Evolutionary conservation across 331 rosid genomes (phyloP).

Genomic region (Rhamnella rubrinervis): DNA sequence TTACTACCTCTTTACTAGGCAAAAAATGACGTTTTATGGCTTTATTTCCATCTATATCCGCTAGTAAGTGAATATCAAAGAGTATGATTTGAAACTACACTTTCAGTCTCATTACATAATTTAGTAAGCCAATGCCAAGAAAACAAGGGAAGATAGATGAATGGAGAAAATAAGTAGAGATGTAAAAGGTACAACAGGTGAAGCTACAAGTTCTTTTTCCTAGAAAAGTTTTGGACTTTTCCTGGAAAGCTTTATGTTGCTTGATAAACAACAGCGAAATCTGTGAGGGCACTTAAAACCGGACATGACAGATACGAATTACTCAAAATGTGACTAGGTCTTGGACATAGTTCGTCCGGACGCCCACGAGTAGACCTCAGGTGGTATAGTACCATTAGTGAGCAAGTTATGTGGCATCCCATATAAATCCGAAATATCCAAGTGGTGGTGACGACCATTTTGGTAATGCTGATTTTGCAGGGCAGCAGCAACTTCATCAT

Average conservation of each 20-base stretch:
- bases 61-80: too few species aligned
- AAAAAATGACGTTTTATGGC: too few species aligned
- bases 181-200: constrained; percentile 3
- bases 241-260: background rate
- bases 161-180: constrained; percentile 1
- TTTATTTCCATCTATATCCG: too few species aligned
- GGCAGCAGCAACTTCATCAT: constrained; percentile 54
- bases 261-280: background rate
- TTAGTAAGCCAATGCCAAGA: background rate
- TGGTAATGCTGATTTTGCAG: constrained; percentile 66
- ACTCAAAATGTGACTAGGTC: constrained; percentile 31
- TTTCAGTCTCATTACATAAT: constrained; percentile 4
- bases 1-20: too few species aligned
- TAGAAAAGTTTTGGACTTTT: too few species aligned
- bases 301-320: constrained; percentile 5
- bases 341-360: constrained; percentile 57
- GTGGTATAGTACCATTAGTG: constrained; percentile 59
- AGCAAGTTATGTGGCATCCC: constrained; percentile 73
- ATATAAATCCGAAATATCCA: constrained; percentile 59
- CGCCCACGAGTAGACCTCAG: constrained; percentile 70
- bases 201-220: constrained; percentile 11
- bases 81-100: background rate
- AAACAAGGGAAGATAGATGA: constrained; percentile 2
- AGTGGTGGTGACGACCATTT: constrained; percentile 53
- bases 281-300: background rate